Evolutionary conservation across 1,284 basidiomycete genomes (phyloP).

Genomic region (Irpex rosettiformis): DNA sequence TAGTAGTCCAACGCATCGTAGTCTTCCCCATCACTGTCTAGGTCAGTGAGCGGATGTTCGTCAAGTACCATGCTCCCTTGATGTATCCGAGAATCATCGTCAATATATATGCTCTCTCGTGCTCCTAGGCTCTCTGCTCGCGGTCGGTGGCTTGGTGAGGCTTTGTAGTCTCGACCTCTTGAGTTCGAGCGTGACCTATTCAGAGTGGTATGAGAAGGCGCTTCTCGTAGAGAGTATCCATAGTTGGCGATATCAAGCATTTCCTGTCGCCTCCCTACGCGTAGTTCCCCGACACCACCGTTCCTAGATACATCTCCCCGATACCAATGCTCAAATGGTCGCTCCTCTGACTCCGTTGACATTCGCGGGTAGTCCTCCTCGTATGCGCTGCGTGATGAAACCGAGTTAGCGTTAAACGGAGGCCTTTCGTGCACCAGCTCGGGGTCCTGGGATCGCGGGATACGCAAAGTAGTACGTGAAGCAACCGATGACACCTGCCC

Average conservation of each 20-base stretch:
- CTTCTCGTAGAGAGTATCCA: constrained; percentile 44
- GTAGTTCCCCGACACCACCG: constrained; percentile 74
- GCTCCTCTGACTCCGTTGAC: constrained; percentile 73
- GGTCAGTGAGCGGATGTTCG: constrained; percentile 65
- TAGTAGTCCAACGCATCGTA: constrained; percentile 26
- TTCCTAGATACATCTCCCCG: constrained; percentile 76
- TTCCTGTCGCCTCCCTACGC: constrained; percentile 65
- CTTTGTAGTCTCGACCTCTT: constrained; percentile 19
- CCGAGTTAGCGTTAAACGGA: constrained; percentile 24
- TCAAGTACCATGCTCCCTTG: constrained; percentile 56
- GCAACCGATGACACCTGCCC: constrained; percentile 22
- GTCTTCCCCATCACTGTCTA: constrained; percentile 46
- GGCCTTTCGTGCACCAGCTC: constrained; percentile 46
- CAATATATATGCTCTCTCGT: constrained; percentile 62
- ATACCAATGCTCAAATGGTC: constrained; percentile 81
- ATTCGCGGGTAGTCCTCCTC: constrained; percentile 35
- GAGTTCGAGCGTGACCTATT: constrained; percentile 28
- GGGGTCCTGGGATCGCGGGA: constrained; percentile 29
- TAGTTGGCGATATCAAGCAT: constrained; percentile 83
- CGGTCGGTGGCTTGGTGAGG: constrained; percentile 19
- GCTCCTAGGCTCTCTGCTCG: constrained; percentile 56
- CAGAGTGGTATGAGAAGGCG: constrained; percentile 19
- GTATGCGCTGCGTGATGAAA: constrained; percentile 21
- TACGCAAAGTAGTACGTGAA: constrained; percentile 26
- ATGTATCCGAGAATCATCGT: constrained; percentile 47